Conservation (phyloP, 1,139 yeast genomes). For the Geotrichum klebahnii region DNA sequence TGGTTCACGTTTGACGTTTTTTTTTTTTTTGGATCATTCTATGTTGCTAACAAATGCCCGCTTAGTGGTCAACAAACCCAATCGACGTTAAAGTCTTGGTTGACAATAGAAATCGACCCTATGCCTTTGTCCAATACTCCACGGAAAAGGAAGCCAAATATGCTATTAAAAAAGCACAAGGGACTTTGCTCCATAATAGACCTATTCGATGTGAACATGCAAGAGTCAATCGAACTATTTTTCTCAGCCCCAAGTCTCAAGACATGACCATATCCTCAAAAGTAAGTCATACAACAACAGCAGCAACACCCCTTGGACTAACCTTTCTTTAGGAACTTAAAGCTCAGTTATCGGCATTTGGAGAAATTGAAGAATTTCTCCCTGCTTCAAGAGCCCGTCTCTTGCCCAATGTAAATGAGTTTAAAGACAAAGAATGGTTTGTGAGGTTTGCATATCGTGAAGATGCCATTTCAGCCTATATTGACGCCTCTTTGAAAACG, state of each 20-base stretch:
- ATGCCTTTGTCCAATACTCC: conserved; percentile 85
- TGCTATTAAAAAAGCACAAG: conserved; percentile 68
- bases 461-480: conserved; percentile 85
- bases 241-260: conserved; percentile 32
- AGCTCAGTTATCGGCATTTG: conserved; percentile 49
- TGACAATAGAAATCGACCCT: conserved; percentile 78
- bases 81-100: conserved; percentile 71
- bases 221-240: conserved; percentile 79
- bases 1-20: conserved; percentile 41
- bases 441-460: conserved; percentile 78
- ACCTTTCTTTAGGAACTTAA: conserved; percentile 37
- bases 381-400: conserved; percentile 28
- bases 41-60: no score
- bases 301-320: no score
- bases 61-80: conserved; percentile 62
- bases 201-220: conserved; percentile 87
- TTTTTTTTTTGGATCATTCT: no score
- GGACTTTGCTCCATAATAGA: conserved; percentile 65
- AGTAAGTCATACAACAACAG: conserved; percentile 14
- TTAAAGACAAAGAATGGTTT: conserved; percentile 56
- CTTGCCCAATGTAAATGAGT: conserved; percentile 15
- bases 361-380: conserved; percentile 67
- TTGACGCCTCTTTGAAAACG: conserved; percentile 33
- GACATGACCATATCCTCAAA: background rate
- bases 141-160: conserved; percentile 62